Evolutionary conservation across 192 early-diverging fungal species (phyloP).

Genomic region (Thamnidium elegans): DNA sequence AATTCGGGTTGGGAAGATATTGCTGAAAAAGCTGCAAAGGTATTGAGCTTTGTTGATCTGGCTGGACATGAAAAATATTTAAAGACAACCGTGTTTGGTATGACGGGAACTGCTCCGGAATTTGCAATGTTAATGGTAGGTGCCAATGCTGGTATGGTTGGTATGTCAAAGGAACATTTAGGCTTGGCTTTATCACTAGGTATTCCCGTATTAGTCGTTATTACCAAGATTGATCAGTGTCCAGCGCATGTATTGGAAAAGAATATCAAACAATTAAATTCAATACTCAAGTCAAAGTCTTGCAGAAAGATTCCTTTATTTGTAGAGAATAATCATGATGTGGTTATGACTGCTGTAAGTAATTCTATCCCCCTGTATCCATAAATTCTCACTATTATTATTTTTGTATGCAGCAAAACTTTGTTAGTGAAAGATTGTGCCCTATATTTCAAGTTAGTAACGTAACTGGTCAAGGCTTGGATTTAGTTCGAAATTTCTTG

Average conservation of each 20-base stretch:
- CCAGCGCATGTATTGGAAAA: slow-evolving; percentile 78
- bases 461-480: slow-evolving; percentile 72
- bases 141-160: slow-evolving; percentile 85
- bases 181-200: slow-evolving; percentile 82
- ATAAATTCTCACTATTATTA: not conserved
- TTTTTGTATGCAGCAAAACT: slow-evolving; percentile 49
- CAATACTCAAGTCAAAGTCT: slow-evolving; percentile 82
- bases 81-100: slow-evolving; percentile 94
- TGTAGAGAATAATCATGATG: slow-evolving; percentile 69
- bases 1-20: slow-evolving; percentile 86
- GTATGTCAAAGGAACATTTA: slow-evolving; percentile 94
- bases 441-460: slow-evolving; percentile 96
- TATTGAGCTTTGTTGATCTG: slow-evolving; percentile 64
- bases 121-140: slow-evolving; percentile 90
- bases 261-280: slow-evolving; percentile 79
- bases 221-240: slow-evolving; percentile 96
- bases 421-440: slow-evolving; percentile 85
- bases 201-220: slow-evolving; percentile 87
- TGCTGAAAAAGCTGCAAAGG: slow-evolving; percentile 71
- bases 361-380: too few relatives aligned
- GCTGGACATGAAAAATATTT: slow-evolving; percentile 96
- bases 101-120: slow-evolving; percentile 89
- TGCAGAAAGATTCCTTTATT: slow-evolving; percentile 93
- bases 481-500: slow-evolving; percentile 74
- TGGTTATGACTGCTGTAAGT: slow-evolving; percentile 68